A percentile compares a stretch with the other conserved stretches of the same genome.
Conservation (phyloP, 1,139 yeast species). For the Suzukiozyma palmioleophila region DNA sequence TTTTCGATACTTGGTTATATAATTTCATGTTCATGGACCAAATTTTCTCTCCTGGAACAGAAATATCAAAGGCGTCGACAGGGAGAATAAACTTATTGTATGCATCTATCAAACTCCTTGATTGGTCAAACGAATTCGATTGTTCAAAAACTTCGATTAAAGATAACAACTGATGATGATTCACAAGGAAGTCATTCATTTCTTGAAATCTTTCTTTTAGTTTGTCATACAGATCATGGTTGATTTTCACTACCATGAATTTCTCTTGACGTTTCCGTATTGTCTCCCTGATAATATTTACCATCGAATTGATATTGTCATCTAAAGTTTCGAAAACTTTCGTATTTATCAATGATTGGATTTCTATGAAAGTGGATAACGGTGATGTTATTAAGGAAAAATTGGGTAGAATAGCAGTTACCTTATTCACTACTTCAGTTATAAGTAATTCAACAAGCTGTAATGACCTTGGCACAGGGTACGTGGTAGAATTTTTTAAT, state of each 20-base stretch:
- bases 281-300: conserved; percentile 63
- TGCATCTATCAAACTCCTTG: conserved; percentile 23
- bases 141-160: conserved; percentile 24
- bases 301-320: conserved; percentile 31
- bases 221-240: conserved; percentile 36
- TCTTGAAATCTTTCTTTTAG: conserved; percentile 46
- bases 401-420: conserved; percentile 19
- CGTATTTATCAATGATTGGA: conserved; percentile 13
- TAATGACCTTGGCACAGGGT: conserved; percentile 65
- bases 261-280: conserved; percentile 72
- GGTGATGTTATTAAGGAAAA: conserved; percentile 24
- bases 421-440: conserved; percentile 26
- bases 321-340: conserved; percentile 26
- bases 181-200: conserved; percentile 43
- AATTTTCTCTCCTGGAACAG: conserved; percentile 28
- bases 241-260: conserved; percentile 61
- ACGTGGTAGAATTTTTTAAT: conserved; percentile 47
- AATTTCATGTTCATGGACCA: conserved; percentile 30
- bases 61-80: conserved; percentile 28
- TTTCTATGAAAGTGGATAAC: conserved; percentile 17
- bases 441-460: conserved; percentile 58
- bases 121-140: conserved; percentile 7
- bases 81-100: conserved; percentile 27
- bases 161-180: conserved; percentile 54
- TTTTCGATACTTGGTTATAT: conserved; percentile 21